phyloP scores from a whole-genome alignment of 208 protist species.

The Trypanosoma mega region DNA sequence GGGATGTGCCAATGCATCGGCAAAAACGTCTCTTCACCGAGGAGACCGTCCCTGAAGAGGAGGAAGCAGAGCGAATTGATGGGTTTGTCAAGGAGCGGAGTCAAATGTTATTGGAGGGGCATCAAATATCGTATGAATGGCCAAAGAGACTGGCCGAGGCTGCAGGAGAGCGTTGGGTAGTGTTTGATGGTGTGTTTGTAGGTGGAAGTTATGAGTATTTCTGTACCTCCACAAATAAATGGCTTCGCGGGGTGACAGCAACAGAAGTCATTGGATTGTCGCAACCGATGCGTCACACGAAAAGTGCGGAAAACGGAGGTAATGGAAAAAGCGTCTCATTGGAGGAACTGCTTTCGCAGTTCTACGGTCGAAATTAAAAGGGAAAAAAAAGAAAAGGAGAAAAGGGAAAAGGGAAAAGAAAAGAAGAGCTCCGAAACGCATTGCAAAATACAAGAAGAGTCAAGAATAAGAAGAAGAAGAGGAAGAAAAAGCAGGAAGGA shows the following conservation, averaged over 20 bases:
- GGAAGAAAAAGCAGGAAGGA: no score
- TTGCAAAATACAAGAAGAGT: no score
- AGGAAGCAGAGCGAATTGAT: background rate
- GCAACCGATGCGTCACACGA: constrained; percentile 29
- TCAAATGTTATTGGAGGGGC: constrained; percentile 54
- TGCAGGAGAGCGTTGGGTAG: constrained; percentile 51
- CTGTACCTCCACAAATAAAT: constrained; percentile 77
- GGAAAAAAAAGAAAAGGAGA: background rate
- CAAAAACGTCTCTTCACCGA: constrained; percentile 62
- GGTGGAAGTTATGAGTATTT: constrained; percentile 82
- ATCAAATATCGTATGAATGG: constrained; percentile 63
- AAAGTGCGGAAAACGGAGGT: background rate
- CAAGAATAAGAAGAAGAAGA: no score
- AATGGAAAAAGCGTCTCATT: constrained; percentile 18
- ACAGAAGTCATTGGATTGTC: constrained; percentile 84
- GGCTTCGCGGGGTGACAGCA: constrained; percentile 72
- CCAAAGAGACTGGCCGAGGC: constrained; percentile 45
- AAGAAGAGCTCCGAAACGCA: no score
- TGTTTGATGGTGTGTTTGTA: constrained; percentile 82
- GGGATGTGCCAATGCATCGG: constrained; percentile 66
- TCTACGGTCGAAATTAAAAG: constrained; percentile 31
- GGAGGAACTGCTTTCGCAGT: constrained; percentile 32
- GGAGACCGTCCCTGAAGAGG: constrained; percentile 4
- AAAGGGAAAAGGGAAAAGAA: constrained; percentile 3
- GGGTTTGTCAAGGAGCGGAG: constrained; percentile 44